phyloP scores from a whole-genome alignment of 768 basidiomycete species.

The Xerocomellus amylosporus region DNA sequence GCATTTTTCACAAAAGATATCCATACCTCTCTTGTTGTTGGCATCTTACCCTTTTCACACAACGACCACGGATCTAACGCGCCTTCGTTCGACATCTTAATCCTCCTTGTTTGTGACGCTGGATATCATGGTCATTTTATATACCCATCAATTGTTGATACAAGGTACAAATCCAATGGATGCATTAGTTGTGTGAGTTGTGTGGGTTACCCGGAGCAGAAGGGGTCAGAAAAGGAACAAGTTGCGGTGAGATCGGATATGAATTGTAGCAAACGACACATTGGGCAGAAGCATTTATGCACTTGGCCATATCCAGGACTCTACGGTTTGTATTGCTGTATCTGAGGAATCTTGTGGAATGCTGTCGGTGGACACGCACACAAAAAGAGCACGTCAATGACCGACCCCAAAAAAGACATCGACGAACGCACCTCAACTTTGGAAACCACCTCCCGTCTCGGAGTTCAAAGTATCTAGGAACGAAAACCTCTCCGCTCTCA shows the following conservation, averaged over 20 bases:
- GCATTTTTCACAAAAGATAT: slow-evolving; percentile 1
- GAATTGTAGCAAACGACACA: slow-evolving; percentile 8
- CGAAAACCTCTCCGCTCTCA: slow-evolving; percentile 63
- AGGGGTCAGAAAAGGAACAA: not conserved
- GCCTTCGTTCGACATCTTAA: slow-evolving; percentile 1
- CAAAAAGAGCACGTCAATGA: slow-evolving; percentile 1
- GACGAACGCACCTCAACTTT: slow-evolving; percentile 61
- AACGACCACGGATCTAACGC: slow-evolving; percentile 1
- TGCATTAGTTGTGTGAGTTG: slow-evolving; percentile 32
- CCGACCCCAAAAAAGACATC: not conserved
- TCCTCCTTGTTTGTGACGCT: slow-evolving; percentile 14
- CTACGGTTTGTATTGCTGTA: slow-evolving; percentile 61
- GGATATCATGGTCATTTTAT: slow-evolving; percentile 30
- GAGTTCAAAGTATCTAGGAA: slow-evolving; percentile 80
- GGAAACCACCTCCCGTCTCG: slow-evolving; percentile 80
- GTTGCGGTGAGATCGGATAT: slow-evolving; percentile 15
- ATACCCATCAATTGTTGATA: slow-evolving; percentile 40
- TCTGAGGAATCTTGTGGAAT: slow-evolving; percentile 63
- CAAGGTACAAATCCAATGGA: slow-evolving; percentile 38
- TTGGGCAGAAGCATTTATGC: slow-evolving; percentile 10
- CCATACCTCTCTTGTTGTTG: slow-evolving; percentile 18
- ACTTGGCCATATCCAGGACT: slow-evolving; percentile 73
- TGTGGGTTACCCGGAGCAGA: slow-evolving; percentile 20
- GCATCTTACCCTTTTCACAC: not conserved
- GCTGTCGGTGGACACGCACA: slow-evolving; percentile 35